Conservation (phyloP, 257 asterid species). For the Anisodus tanguticus region DNA sequence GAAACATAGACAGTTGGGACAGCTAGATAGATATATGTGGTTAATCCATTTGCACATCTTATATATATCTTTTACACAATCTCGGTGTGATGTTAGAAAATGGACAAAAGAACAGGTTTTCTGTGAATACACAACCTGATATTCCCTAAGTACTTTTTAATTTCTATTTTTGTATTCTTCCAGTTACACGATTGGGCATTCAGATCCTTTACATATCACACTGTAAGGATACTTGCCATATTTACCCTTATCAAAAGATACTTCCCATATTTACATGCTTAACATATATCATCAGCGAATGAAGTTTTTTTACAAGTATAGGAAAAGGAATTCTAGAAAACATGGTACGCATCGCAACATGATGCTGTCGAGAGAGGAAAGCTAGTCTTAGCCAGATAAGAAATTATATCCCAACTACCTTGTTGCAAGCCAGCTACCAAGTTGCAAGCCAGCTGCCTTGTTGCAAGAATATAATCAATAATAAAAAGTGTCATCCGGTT, state of each 20-base stretch:
- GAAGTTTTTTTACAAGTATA: not conserved
- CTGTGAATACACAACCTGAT: not conserved
- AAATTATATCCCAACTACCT: not conserved
- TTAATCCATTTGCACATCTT: not conserved
- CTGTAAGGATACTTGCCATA: not conserved
- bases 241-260: not conserved
- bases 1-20: not conserved
- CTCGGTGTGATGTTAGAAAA: not conserved
- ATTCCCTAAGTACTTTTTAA: constrained; percentile 16
- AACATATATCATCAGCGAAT: not conserved
- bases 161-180: not conserved
- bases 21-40: not conserved
- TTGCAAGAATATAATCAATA: not conserved
- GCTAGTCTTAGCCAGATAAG: not conserved
- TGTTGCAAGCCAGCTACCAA: not conserved
- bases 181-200: not conserved
- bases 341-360: not conserved
- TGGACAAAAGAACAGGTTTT: not conserved
- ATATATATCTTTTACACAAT: not conserved
- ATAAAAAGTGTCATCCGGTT: not conserved
- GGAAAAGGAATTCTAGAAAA: not conserved
- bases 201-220: not conserved
- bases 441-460: not conserved
- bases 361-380: not conserved
- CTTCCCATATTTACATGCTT: not conserved